A percentile compares a stretch with the other conserved stretches of the same genome.
Evolutionary conservation across 2,329 filamentous ascomycete genomes (phyloP).

Genomic region (Balansia obtecta): DNA sequence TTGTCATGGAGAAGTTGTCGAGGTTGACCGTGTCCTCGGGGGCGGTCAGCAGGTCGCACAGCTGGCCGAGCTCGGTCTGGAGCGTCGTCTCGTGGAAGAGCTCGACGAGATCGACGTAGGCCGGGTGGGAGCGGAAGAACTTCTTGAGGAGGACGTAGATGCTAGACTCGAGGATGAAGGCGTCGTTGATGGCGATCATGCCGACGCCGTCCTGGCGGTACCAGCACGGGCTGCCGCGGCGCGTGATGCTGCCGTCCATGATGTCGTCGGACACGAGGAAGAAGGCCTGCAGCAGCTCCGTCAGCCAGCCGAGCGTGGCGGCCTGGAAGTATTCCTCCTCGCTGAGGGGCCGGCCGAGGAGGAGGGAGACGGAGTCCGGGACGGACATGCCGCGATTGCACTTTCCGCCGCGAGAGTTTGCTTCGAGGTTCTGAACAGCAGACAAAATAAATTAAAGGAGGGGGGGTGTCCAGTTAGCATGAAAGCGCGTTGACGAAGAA

Average conservation of each 20-base stretch:
- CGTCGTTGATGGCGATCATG: constrained; percentile 96
- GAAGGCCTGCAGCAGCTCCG: constrained; percentile 95
- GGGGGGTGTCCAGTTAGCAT: too few relatives aligned
- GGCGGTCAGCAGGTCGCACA: constrained; percentile 88
- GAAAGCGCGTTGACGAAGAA: not conserved
- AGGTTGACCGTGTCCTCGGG: constrained; percentile 90
- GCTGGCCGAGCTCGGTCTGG: constrained; percentile 92
- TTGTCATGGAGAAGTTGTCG: constrained; percentile 87
- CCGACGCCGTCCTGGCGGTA: constrained; percentile 82
- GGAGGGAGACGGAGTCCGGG: constrained; percentile 74
- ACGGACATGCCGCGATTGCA: constrained; percentile 99
- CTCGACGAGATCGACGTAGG: constrained; percentile 85
- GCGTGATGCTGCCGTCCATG: constrained; percentile 93
- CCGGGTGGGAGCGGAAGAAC: constrained; percentile 76
- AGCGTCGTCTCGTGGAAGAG: constrained; percentile 90
- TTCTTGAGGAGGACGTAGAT: constrained; percentile 92
- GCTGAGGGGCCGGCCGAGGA: constrained; percentile 58
- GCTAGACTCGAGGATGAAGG: constrained; percentile 83
- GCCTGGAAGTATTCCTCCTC: constrained; percentile 80
- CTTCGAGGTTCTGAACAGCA: constrained; percentile 65
- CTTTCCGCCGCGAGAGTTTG: constrained; percentile 88
- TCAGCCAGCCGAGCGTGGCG: constrained; percentile 89
- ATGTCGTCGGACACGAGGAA: constrained; percentile 98
- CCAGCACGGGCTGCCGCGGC: constrained; percentile 91
- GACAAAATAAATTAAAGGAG: too few relatives aligned